Conservation (phyloP, 2,329 filamentous ascomycete species). For the Stagonosporopsis rhizophila region DNA sequence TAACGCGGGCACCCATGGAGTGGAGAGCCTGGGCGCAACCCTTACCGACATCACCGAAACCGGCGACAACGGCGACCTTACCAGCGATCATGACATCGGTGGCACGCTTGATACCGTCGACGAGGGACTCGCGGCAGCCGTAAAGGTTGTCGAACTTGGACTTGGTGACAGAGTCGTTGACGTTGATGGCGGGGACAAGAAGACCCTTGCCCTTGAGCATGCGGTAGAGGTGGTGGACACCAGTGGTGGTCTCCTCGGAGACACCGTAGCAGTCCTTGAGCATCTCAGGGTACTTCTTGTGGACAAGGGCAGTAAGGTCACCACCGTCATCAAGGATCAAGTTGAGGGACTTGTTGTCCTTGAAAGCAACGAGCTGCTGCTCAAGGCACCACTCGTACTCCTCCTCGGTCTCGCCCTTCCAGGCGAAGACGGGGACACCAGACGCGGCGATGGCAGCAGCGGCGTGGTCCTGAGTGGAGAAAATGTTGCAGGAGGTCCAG, state of each 20-base stretch:
- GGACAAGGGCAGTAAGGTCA: slow-evolving; percentile 94
- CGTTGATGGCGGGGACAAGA: slow-evolving; percentile 93
- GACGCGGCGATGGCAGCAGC: slow-evolving; percentile 94
- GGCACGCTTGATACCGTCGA: slow-evolving; percentile 99
- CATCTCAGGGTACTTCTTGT: slow-evolving; percentile 98
- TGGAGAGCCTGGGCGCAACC: slow-evolving; percentile 95
- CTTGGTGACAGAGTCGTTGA: slow-evolving; percentile 99
- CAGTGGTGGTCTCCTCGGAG: slow-evolving; percentile 99
- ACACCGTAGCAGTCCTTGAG: slow-evolving; percentile 98
- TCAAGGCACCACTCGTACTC: slow-evolving; percentile 99
- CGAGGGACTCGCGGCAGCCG: slow-evolving; percentile 97
- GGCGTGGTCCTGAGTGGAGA: slow-evolving; percentile 98
- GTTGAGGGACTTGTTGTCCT: slow-evolving; percentile 95
- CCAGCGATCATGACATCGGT: slow-evolving; percentile 99
- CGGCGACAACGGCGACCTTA: slow-evolving; percentile 96
- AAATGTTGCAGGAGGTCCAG: slow-evolving; percentile 99
- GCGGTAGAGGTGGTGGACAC: slow-evolving; percentile 98
- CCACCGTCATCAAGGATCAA: slow-evolving; percentile 98
- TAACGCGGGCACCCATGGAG: slow-evolving; percentile 95
- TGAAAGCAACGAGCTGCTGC: slow-evolving; percentile 97
- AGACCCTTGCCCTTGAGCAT: slow-evolving; percentile 84
- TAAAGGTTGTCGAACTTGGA: slow-evolving; percentile 99
- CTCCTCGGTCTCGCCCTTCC: slow-evolving; percentile 96
- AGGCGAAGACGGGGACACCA: slow-evolving; percentile 86
- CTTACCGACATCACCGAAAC: slow-evolving; percentile 99